phyloP scores from a whole-genome alignment of 176 grass and related monocot genomes.

The Rhynchospora pubera region DNA sequence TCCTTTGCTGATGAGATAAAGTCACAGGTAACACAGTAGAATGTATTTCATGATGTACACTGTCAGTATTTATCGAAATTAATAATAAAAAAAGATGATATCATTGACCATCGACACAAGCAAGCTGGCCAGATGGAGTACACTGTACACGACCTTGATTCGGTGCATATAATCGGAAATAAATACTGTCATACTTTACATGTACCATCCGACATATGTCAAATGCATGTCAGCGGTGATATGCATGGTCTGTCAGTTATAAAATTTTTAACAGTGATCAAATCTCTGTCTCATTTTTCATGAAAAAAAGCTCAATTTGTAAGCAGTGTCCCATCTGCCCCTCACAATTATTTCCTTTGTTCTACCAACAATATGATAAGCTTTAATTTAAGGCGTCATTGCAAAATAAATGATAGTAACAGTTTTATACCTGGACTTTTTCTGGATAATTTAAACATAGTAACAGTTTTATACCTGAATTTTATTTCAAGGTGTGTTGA shows the following conservation, averaged over 20 bases:
- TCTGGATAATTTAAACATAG: neutral
- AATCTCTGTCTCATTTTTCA: neutral
- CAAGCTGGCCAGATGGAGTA: neutral
- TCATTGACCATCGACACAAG: neutral
- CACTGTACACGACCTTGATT: neutral
- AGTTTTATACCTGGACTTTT: neutral
- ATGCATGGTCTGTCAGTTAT: constrained; percentile 9
- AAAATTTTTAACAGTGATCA: neutral
- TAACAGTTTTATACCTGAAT: neutral
- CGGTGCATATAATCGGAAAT: neutral
- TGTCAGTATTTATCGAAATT: neutral
- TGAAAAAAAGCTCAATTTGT: neutral
- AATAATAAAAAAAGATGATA: neutral
- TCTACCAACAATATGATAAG: neutral
- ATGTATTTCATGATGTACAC: neutral
- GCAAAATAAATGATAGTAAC: neutral
- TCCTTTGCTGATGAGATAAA: constrained; percentile 1
- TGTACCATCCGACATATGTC: neutral
- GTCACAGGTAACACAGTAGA: neutral
- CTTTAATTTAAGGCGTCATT: neutral
- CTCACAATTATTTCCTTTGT: constrained; percentile 5
- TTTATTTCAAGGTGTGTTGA: neutral
- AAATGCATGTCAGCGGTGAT: neutral
- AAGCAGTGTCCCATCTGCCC: neutral
- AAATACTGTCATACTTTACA: neutral